These are phyloP conservation scores for Boletus sp. DNA, from an alignment of 768 basidiomycete genomes.

Conservation along the genomic window DNA sequence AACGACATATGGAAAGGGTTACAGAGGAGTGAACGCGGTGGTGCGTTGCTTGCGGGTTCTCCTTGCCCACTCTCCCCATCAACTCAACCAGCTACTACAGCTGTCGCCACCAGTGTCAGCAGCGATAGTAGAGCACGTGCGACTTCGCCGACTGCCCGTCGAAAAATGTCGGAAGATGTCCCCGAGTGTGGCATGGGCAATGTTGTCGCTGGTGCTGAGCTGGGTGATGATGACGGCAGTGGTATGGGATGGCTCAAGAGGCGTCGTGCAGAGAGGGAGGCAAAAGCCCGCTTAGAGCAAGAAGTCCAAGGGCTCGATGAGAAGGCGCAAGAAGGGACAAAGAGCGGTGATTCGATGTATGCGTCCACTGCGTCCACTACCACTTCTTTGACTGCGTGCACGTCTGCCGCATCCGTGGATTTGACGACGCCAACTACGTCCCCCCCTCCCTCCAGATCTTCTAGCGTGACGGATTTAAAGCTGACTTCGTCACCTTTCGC, in stretches of 20 bases:
- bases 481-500: slow-evolving; percentile 1
- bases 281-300: slow-evolving; percentile 27
- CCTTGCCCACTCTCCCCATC: neutral
- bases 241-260: slow-evolving; percentile 82
- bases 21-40: slow-evolving; percentile 26
- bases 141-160: slow-evolving; percentile 10
- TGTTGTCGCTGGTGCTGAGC: slow-evolving; percentile 17
- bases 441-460: slow-evolving; percentile 20
- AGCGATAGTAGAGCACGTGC: slow-evolving; percentile 11
- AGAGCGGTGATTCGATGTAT: slow-evolving; percentile 22
- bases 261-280: slow-evolving; percentile 58
- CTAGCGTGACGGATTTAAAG: slow-evolving; percentile 18
- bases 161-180: slow-evolving; percentile 14
- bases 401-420: slow-evolving; percentile 16
- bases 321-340: slow-evolving; percentile 18
- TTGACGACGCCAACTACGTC: slow-evolving; percentile 19
- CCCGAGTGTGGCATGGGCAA: slow-evolving; percentile 30
- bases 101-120: slow-evolving; percentile 19
- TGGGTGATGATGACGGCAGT: slow-evolving; percentile 75
- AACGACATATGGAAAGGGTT: slow-evolving; percentile 29
- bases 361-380: slow-evolving; percentile 23
- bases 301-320: slow-evolving; percentile 12
- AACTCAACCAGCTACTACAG: slow-evolving; percentile 27
- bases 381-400: slow-evolving; percentile 22
- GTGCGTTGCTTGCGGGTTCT: slow-evolving; percentile 20